Evolutionary conservation across 2,329 filamentous ascomycete genomes (phyloP), one percentile per base, ranked within the genome.

Genomic region (Cercospora janseana): DNA sequence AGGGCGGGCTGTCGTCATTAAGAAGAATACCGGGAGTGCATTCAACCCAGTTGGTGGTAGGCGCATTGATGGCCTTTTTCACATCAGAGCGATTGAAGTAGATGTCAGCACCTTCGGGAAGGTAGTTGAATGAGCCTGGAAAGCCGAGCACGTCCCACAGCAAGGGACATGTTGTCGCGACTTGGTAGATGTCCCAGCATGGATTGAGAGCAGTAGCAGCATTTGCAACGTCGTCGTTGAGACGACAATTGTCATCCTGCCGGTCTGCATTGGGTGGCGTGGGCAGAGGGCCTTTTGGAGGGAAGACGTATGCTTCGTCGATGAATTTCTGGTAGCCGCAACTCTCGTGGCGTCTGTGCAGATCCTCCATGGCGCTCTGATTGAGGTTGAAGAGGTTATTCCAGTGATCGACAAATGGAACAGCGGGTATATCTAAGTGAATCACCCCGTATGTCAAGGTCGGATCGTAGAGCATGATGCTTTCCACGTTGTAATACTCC

Each of bases 121-220:
- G 61, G 67, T 90, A 92, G 15, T 69, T 66, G 47, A 82, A 73
- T 2, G 77, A 76, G n/a, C 83, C 82, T 0, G 85, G 83, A 68
- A 85, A 85, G 12, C 81, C 81, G 2, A 91, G 73, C 0, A 86
- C 79, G 51, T 89, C 83, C 77, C 81, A 88, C 2, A 80, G 72
- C 2, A 83, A 58, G 0, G 88, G 88, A 64, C 88, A 93, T 9
- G 82, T 86, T 3, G 81, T 82, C 2, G 80, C 80, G 10, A 92
- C 79, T 43, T 86, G 80, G 69, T 92, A 93, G 8, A 87, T 72
- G 65, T 89, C 82, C 70, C 86, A 94, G 72, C 88, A 93, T 0
- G 88, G 88, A 70, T 93, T 93, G 26, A 80, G 68, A 1, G 72
- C 63, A 4, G 73, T 55, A 6, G 78, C 77, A 23, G 81, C 83